Evolutionary conservation across 129 eudicot genomes (phyloP).

Genomic region (Lonicera japonica): DNA sequence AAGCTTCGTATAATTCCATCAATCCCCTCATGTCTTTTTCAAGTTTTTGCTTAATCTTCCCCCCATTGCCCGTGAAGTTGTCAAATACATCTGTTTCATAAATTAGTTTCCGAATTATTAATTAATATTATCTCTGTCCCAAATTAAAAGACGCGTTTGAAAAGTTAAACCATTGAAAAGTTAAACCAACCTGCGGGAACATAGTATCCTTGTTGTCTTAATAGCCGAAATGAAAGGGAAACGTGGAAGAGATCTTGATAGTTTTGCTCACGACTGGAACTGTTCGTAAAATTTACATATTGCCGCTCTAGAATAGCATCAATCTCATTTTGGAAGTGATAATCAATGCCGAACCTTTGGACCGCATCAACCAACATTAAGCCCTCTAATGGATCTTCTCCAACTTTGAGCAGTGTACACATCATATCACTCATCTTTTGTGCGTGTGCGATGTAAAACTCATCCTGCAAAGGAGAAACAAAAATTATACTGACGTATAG

Average conservation of each 20-base stretch:
- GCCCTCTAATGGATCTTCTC: constrained; percentile 6
- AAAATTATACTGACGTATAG: no score
- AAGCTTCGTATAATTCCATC: constrained; percentile 50
- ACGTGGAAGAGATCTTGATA: constrained; percentile 25
- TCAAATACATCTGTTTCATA: constrained; percentile 53
- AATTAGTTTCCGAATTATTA: neutral
- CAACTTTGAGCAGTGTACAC: constrained; percentile 5
- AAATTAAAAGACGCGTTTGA: no score
- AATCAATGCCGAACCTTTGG: constrained; percentile 38
- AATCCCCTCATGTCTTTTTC: constrained; percentile 37
- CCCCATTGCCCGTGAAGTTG: constrained; percentile 30
- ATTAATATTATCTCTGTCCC: no score
- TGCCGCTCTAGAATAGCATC: constrained; percentile 12
- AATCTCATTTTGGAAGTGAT: constrained; percentile 40
- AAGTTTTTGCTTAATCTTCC: constrained; percentile 20
- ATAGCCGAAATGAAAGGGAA: constrained; percentile 43
- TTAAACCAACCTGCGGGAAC: constrained; percentile 36
- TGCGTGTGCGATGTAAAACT: neutral
- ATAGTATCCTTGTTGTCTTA: constrained; percentile 55
- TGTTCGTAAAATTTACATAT: neutral
- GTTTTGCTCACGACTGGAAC: neutral
- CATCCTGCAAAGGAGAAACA: constrained; percentile 14
- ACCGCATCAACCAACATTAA: constrained; percentile 30
- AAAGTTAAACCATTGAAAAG: no score
- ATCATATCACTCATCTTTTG: constrained; percentile 12